Conservation (phyloP, 768 basidiomycete genomes). For the Steccherinum ochraceum region DNA sequence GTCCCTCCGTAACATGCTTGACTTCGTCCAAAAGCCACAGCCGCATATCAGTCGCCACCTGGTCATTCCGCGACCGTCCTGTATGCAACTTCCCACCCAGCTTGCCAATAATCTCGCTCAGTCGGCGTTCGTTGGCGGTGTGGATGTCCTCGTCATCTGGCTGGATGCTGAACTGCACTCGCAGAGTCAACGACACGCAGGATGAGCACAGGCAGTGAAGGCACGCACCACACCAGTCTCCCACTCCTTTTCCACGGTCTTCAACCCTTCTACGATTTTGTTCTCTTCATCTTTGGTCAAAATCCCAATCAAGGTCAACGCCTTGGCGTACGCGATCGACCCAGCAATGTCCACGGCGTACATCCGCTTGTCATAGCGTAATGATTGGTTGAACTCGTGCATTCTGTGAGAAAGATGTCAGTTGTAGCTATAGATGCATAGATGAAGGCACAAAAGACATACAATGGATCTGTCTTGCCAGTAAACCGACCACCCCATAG, state of each 20-base stretch:
- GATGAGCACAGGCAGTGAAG: not conserved
- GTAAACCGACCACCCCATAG: slow-evolving; percentile 55
- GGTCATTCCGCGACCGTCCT: slow-evolving; percentile 95
- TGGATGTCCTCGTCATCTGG: slow-evolving; percentile 98
- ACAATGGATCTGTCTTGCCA: slow-evolving; percentile 85
- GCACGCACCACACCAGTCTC: slow-evolving; percentile 52
- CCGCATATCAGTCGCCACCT: slow-evolving; percentile 98
- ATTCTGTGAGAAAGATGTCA: slow-evolving; percentile 45
- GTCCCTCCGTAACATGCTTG: slow-evolving; percentile 51
- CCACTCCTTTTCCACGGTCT: slow-evolving; percentile 82
- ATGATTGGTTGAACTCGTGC: slow-evolving; percentile 96
- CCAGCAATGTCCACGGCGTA: slow-evolving; percentile 86
- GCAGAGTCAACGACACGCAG: not conserved
- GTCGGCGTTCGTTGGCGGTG: slow-evolving; percentile 93
- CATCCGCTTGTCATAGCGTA: slow-evolving; percentile 94
- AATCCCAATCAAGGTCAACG: slow-evolving; percentile 74
- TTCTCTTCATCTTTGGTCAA: slow-evolving; percentile 69
- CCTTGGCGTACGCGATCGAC: slow-evolving; percentile 94
- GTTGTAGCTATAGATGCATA: slow-evolving; percentile 14
- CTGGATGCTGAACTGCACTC: slow-evolving; percentile 59
- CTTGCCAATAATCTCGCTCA: slow-evolving; percentile 89
- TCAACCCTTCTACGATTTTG: slow-evolving; percentile 69
- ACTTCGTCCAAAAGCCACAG: slow-evolving; percentile 89
- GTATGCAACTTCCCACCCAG: slow-evolving; percentile 96
- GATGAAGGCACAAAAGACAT: slow-evolving; percentile 21